Base-by-base conservation (phyloP, 768 basidiomycete genomes). In the Leucosporidium scottii region DNA sequence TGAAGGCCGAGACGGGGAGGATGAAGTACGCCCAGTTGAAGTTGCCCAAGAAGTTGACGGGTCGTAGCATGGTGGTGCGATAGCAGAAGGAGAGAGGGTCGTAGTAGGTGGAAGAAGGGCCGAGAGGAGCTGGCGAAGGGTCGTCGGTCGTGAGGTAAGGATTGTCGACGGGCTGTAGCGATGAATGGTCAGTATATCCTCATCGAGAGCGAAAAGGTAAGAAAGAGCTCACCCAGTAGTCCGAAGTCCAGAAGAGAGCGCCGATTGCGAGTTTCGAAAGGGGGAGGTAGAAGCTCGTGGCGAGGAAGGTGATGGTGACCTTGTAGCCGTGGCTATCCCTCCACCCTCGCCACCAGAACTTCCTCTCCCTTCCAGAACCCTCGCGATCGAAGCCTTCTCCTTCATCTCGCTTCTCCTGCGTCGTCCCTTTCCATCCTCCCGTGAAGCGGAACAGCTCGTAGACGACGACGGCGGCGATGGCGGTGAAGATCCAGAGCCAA, bases 251-350 rank as follows among this genome's bases (percentile, higher is more conserved):
- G 2, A 74, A 83, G 21, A 90, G 79, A 36, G 87, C 87, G 72
- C 87, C 87, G 23, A 90, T 79, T 1, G 87, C 84, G 81, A 91
- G 84, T 20, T 87, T 89, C 70, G 86, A 87, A 59, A 91, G 80
- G 4, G 89, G 89, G 30, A 91, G 81, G 75, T 90, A 91, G 30
- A 89, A 81, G 54, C 86, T 79, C 13, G 86, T 86, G 53, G 88
- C 78, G 27, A 86, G 73, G 74, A 90, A 90, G 34, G 83, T 86
- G 55, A 84, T 81, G 25, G 84, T 74, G n/a, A 89, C 79, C 18
- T 85, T 79, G 18, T 82, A 82, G 81, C 84, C 64, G 81, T 81
- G 50, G 81, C 79, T 34, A 74, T 77, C 62, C 78, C 80, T 4
- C 79, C 77, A 65, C 77, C 76, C 74, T 85, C 31, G 6, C 39